Evolutionary conservation across 1,139 yeast genomes (phyloP).

Genomic region (Candida albicans): DNA sequence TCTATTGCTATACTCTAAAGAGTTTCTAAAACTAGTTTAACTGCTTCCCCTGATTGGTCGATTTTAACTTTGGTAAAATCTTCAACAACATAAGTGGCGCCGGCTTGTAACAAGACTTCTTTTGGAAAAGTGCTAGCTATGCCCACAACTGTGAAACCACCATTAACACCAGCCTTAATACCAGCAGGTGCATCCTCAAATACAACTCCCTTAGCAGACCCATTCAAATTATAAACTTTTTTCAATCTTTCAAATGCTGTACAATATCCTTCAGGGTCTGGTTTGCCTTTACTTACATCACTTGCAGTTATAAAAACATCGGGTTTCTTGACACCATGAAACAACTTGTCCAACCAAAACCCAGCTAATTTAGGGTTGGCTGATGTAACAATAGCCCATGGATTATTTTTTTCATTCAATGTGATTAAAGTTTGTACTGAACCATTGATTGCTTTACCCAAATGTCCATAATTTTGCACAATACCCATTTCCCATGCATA

Average conservation of each 20-base stretch:
- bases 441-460: constrained; percentile 19
- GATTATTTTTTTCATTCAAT: constrained; percentile 11
- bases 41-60: background rate
- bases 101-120: constrained; percentile 19
- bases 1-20: background rate
- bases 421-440: constrained; percentile 14
- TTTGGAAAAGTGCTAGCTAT: constrained; percentile 21
- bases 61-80: constrained; percentile 18
- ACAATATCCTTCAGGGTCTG: constrained; percentile 21
- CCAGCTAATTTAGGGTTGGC: constrained; percentile 21
- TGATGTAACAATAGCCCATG: constrained; percentile 25
- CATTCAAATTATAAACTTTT: constrained; percentile 2
- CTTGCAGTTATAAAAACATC: constrained; percentile 22
- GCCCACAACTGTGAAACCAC: constrained; percentile 21
- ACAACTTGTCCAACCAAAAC: constrained; percentile 20
- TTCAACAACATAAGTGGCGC: constrained; percentile 21
- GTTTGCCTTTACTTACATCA: constrained; percentile 17
- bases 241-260: constrained; percentile 15
- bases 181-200: constrained; percentile 27
- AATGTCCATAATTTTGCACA: constrained; percentile 19
- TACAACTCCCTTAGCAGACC: constrained; percentile 15
- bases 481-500: constrained; percentile 18
- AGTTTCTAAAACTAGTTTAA: constrained; percentile 3
- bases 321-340: constrained; percentile 14
- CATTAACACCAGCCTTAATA: constrained; percentile 20